Base-by-base conservation (phyloP, 2,329 filamentous ascomycete genomes). In the Colletotrichum salicis region DNA sequence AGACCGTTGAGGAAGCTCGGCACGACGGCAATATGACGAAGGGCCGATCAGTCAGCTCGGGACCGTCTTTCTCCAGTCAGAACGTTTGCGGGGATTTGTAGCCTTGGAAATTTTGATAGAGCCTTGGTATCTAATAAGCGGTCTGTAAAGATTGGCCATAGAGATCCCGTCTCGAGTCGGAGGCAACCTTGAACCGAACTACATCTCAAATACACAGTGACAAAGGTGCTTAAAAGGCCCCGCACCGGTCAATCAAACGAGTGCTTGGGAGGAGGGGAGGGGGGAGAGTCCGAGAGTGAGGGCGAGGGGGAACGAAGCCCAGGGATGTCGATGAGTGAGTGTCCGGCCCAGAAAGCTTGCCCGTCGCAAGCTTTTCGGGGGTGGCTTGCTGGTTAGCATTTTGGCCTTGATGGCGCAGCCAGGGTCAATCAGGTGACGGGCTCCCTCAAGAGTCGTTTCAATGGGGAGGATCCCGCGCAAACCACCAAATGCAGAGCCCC, bases 401-500 rank as follows among this genome's bases (percentile, higher is more conserved):
- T 70, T 57, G 55, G 59, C 55, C 67, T 35, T 24, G 29, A 45
- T 11, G 48, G 62, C 33, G 70, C 70, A 62, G 67, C 56, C 35
- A 61, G 52, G 62, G 56, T 57, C 60, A 70, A 72, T 70, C 67
- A 70, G 60, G 56, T 71, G 60, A 71, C 54, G 60, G 45, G 37
- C 27, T 24, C 57, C 51, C 54, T 29, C 22, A 7, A 35, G 29
- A 11, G 5, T 31, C 58, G 41, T 62, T 63, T 52, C 56, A 19
- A 65, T 56, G 33, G 35, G 11, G 11, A 37, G 19, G 15, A 31
- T 63, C 3, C 35, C 35, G 33, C 58, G 31, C 41, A 45, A 52
- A 63, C 31, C 33, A 56, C 51, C 24, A 41, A 29, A 33, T 62
- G 52, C 31, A 19, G n/a, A 45, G 31, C 24, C 54, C 48, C 45